Percentiles rank a stretch among this genome's conserved stretches.
Evolutionary conservation across 768 basidiomycete species (phyloP).

Genomic region (Megacollybia marginata): DNA sequence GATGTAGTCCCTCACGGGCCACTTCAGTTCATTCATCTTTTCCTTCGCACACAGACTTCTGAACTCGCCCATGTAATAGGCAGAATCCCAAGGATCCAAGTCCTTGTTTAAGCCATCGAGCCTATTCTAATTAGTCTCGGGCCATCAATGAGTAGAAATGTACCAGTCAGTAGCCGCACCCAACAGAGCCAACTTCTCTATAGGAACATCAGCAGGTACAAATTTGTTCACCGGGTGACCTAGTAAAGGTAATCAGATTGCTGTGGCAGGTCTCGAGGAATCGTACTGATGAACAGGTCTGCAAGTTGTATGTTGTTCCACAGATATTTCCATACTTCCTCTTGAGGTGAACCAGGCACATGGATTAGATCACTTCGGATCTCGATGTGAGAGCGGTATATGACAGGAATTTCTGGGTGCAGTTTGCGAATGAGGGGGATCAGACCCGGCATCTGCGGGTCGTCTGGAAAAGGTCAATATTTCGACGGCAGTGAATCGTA

Average conservation of each 20-base stretch:
- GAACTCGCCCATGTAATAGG: slow-evolving; percentile 88
- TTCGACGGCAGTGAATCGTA: background rate
- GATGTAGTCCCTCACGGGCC: slow-evolving; percentile 80
- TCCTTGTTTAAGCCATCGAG: slow-evolving; percentile 96
- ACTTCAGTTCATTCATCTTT: slow-evolving; percentile 72
- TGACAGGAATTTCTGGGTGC: slow-evolving; percentile 78
- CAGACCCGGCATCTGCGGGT: slow-evolving; percentile 91
- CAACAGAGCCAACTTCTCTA: slow-evolving; percentile 61
- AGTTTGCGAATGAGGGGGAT: slow-evolving; percentile 88
- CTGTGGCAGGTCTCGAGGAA: background rate
- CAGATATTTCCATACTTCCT: slow-evolving; percentile 91
- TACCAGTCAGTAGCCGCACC: slow-evolving; percentile 86
- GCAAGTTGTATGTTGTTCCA: slow-evolving; percentile 88
- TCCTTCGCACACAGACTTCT: slow-evolving; percentile 67
- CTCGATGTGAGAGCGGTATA: slow-evolving; percentile 95
- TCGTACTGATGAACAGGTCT: slow-evolving; percentile 82
- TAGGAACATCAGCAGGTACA: slow-evolving; percentile 79
- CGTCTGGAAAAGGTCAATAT: slow-evolving; percentile 34
- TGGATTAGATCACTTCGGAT: slow-evolving; percentile 85
- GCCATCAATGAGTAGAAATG: slow-evolving; percentile 17
- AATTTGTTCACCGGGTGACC: slow-evolving; percentile 92
- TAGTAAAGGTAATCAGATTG: slow-evolving; percentile 8
- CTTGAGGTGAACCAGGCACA: slow-evolving; percentile 73
- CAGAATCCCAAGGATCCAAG: slow-evolving; percentile 70
- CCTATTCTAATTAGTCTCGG: slow-evolving; percentile 26